These are phyloP conservation scores for Lactarius vividus DNA, from an alignment of 768 basidiomycete genomes.

Conservation along the genomic window DNA sequence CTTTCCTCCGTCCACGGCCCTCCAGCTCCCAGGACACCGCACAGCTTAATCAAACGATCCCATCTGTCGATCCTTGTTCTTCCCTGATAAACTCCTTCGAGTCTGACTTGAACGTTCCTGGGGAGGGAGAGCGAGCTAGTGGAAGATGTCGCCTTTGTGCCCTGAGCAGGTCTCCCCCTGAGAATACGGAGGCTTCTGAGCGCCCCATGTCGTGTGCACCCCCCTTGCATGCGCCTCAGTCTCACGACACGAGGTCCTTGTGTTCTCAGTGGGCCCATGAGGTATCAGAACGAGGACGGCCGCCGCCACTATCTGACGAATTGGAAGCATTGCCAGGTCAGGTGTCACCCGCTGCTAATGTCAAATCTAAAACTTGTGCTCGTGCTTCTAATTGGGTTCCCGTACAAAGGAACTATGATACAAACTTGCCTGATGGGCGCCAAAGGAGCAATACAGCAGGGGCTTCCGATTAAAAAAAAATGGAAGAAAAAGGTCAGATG, in stretches of 20 bases:
- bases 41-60: background rate
- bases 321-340: background rate
- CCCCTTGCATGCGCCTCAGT: background rate
- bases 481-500: background rate
- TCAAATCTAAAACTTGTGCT: background rate
- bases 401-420: too few species aligned
- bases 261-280: background rate
- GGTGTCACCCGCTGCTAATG: too few species aligned
- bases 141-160: background rate
- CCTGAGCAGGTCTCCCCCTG: background rate
- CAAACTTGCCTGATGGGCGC: background rate
- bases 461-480: background rate
- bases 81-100: background rate
- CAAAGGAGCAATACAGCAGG: background rate
- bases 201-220: background rate
- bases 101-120: background rate
- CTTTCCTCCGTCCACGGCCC: slow-evolving; percentile 7
- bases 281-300: background rate
- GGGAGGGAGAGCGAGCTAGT: background rate
- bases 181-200: background rate
- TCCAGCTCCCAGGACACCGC: background rate
- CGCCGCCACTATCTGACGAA: background rate
- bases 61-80: background rate
- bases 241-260: background rate
- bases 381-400: background rate